phyloP scores from a whole-genome alignment of 805 yeast genomes.

The Millerozyma acaciae region DNA sequence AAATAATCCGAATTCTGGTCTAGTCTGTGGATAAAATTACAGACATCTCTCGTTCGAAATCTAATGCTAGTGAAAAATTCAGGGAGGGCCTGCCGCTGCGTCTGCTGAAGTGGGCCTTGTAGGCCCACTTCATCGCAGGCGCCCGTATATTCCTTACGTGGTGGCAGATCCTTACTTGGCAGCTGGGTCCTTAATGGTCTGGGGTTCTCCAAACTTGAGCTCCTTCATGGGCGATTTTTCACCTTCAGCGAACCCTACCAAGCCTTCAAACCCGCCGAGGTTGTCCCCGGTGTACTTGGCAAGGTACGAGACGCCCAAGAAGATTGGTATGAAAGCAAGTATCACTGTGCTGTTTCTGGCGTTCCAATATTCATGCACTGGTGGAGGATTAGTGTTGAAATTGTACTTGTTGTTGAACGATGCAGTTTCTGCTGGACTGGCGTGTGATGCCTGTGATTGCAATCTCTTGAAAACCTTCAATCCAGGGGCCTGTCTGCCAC shows the following conservation, averaged over 20 bases:
- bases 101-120: too few relatives aligned
- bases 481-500: background rate
- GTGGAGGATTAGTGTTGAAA: conserved; percentile 43
- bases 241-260: conserved; percentile 31
- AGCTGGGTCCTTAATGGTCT: conserved; percentile 11
- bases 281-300: conserved; percentile 28
- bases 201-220: conserved; percentile 36
- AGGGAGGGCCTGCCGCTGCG: too few relatives aligned
- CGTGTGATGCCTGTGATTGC: conserved; percentile 21
- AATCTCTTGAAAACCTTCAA: conserved; percentile 24
- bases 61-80: too few relatives aligned
- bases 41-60: too few relatives aligned
- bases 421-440: conserved; percentile 18
- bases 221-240: conserved; percentile 38
- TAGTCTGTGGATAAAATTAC: too few relatives aligned
- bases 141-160: too few relatives aligned
- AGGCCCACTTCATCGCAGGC: too few relatives aligned
- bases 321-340: conserved; percentile 36
- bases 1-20: too few relatives aligned
- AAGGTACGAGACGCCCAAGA: conserved; percentile 30
- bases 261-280: conserved; percentile 27
- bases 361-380: conserved; percentile 44
- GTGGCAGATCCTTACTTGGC: too few relatives aligned
- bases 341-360: conserved; percentile 33
- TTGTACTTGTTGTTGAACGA: conserved; percentile 40